Percentiles rank a stretch among this genome's conserved stretches.
These are phyloP conservation scores for Serendipita vermifera DNA, from an alignment of 768 basidiomycete species.

Conservation along the genomic window DNA sequence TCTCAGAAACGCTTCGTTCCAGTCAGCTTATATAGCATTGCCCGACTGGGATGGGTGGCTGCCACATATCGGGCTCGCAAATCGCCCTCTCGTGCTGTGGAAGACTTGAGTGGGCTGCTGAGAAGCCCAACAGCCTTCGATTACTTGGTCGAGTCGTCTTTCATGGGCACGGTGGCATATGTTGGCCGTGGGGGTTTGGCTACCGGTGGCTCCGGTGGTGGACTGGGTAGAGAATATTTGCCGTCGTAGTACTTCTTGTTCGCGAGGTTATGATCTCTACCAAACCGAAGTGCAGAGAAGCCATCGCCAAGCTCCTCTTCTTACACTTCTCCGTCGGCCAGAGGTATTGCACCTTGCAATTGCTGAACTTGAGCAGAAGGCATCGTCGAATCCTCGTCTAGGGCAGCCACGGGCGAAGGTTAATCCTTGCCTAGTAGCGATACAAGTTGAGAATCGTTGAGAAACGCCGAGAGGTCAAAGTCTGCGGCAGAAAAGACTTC, in stretches of 20 bases:
- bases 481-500: no score
- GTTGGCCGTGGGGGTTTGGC: neutral
- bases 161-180: neutral
- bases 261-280: neutral
- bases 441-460: no score
- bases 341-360: neutral
- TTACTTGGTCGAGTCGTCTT: neutral
- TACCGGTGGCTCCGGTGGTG: neutral
- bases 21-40: neutral
- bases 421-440: no score
- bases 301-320: neutral
- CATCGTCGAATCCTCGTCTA: no score
- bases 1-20: neutral
- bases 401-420: no score
- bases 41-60: neutral
- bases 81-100: neutral
- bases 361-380: no score
- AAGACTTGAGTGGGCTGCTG: slow-evolving; percentile 1
- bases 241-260: neutral
- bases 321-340: neutral
- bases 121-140: no score
- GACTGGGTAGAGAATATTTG: slow-evolving; percentile 7
- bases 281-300: neutral
- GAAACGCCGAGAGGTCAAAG: no score
- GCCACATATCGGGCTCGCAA: neutral